A percentile compares a stretch with the other conserved stretches of the same genome.
Conservation (phyloP, 441 rosid genomes). For the Bocquillonia castaneifolia region DNA sequence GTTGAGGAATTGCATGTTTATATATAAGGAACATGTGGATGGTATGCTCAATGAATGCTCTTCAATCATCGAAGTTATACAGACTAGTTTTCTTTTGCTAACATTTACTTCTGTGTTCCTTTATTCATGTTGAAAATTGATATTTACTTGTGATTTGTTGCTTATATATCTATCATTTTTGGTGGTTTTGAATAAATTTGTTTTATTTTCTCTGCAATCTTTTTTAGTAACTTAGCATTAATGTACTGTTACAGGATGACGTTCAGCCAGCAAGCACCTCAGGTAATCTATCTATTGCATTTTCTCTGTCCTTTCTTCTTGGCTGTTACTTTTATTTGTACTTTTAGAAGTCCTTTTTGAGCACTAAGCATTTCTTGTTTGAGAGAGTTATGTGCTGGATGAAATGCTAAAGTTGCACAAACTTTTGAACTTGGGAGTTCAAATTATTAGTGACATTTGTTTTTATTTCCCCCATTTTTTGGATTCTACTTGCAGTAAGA, state of each 20-base stretch:
- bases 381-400: neutral
- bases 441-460: neutral
- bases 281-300: slow-evolving; percentile 38
- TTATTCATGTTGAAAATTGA: neutral
- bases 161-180: neutral
- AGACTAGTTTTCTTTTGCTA: neutral
- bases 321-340: neutral
- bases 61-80: neutral
- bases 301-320: neutral
- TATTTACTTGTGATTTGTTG: neutral
- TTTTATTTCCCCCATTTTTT: neutral
- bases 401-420: neutral
- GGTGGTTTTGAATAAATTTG: neutral
- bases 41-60: neutral
- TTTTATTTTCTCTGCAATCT: slow-evolving; percentile 10
- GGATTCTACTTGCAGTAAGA: neutral
- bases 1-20: neutral
- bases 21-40: neutral
- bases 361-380: neutral
- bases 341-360: neutral
- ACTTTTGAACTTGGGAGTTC: neutral
- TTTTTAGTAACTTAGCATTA: slow-evolving; percentile 14
- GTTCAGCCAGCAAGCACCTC: slow-evolving; percentile 55
- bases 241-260: slow-evolving; percentile 53
- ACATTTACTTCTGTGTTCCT: neutral